phyloP scores from a whole-genome alignment of 805 yeast genomes.

The Barnettozyma wickerhamii region DNA sequence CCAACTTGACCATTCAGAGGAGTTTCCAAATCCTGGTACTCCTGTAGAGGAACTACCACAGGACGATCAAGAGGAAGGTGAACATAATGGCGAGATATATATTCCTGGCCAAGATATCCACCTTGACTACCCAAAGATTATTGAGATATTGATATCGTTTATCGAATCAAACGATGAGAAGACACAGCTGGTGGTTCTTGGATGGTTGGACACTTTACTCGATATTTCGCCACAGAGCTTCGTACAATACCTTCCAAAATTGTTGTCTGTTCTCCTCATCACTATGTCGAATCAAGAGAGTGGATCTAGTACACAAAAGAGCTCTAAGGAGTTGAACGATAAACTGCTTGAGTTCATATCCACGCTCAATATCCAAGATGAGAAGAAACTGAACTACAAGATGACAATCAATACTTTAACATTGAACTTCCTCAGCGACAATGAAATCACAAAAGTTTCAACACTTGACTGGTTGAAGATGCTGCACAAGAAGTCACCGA shows the following conservation, averaged over 20 bases:
- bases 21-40: constrained; percentile 23
- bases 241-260: constrained; percentile 66
- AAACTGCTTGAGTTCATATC: constrained; percentile 47
- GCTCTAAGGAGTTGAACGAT: constrained; percentile 53
- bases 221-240: constrained; percentile 74
- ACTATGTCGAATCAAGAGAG: constrained; percentile 45
- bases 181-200: constrained; percentile 72
- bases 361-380: constrained; percentile 24
- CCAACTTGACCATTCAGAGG: constrained; percentile 11
- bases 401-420: constrained; percentile 69
- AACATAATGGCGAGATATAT: constrained; percentile 49
- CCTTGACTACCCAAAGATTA: constrained; percentile 74
- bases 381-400: constrained; percentile 41
- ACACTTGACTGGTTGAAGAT: constrained; percentile 87
- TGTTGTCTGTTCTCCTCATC: constrained; percentile 64
- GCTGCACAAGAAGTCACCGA: constrained; percentile 68
- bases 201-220: constrained; percentile 76
- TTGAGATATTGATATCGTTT: constrained; percentile 77
- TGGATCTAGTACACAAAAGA: constrained; percentile 41
- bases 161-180: constrained; percentile 65
- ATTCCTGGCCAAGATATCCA: constrained; percentile 78
- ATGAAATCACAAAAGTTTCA: constrained; percentile 77
- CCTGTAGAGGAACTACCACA: constrained; percentile 27
- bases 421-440: constrained; percentile 65
- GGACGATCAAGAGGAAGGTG: not conserved